These are phyloP conservation scores for Rubroshorea leprosula DNA, from an alignment of 345 rosid genomes.

Conservation along the genomic window DNA sequence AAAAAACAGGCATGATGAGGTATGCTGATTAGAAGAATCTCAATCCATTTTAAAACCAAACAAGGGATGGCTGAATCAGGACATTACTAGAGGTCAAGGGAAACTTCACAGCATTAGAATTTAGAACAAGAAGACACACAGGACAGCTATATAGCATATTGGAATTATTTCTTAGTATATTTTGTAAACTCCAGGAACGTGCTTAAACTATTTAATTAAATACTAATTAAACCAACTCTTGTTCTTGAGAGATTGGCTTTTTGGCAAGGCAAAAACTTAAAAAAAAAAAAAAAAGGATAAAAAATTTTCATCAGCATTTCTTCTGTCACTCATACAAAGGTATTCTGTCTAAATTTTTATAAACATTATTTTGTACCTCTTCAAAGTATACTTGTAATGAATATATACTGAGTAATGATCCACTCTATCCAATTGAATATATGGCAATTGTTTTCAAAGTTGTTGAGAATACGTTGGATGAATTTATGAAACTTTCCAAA, in stretches of 20 bases:
- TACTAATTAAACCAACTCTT: too few relatives aligned
- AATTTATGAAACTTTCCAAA: constrained; percentile 14
- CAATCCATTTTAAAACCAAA: constrained; percentile 15
- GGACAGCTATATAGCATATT: too few relatives aligned
- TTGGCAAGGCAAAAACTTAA: too few relatives aligned
- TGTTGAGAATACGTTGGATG: constrained; percentile 11
- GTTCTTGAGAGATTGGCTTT: too few relatives aligned
- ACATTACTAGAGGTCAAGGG: constrained; percentile 24
- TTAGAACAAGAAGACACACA: constrained; percentile 18
- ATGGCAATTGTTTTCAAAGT: not conserved
- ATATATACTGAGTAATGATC: not conserved
- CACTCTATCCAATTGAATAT: not conserved
- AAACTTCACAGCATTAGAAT: constrained; percentile 19
- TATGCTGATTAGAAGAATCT: constrained; percentile 28
- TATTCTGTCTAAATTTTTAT: too few relatives aligned
- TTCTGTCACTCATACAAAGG: too few relatives aligned
- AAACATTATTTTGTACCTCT: too few relatives aligned
- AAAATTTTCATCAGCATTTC: not conserved
- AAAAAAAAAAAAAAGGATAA: not conserved
- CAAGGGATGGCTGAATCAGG: constrained; percentile 25
- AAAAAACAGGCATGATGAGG: constrained; percentile 13
- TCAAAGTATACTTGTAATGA: not conserved
- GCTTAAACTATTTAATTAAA: constrained; percentile 1
- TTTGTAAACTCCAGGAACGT: constrained; percentile 15
- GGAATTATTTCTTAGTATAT: not conserved